These are phyloP conservation scores for Penicillium capsulatum DNA, from an alignment of 2,329 filamentous ascomycete species.

Conservation along the genomic window DNA sequence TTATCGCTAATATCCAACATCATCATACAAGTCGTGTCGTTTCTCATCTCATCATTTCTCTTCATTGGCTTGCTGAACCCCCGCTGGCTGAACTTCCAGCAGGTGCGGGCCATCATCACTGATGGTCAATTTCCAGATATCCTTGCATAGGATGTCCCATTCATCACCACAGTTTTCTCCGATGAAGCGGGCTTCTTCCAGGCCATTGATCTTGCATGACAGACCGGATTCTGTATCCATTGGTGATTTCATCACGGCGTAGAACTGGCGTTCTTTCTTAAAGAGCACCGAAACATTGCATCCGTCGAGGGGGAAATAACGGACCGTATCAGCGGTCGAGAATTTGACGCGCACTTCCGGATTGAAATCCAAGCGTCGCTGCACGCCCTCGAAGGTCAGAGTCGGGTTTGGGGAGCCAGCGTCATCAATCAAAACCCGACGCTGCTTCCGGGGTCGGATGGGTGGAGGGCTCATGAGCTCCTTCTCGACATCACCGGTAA, in stretches of 20 bases:
- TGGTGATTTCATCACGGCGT: slow-evolving; percentile 6
- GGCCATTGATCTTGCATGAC: slow-evolving; percentile 7
- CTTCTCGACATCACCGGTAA: too few species aligned
- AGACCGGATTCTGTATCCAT: slow-evolving; percentile 10
- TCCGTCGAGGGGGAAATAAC: slow-evolving; percentile 17
- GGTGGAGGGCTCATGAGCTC: too few species aligned
- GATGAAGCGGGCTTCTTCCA: slow-evolving; percentile 13
- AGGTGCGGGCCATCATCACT: background rate
- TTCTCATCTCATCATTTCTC: too few species aligned
- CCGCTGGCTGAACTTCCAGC: slow-evolving; percentile 1
- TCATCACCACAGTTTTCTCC: slow-evolving; percentile 20
- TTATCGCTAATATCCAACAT: too few species aligned
- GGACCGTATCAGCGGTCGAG: slow-evolving; percentile 7
- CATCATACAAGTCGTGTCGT: too few species aligned
- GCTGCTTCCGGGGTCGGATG: too few species aligned
- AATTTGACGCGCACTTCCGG: slow-evolving; percentile 17
- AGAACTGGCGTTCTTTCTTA: slow-evolving; percentile 20
- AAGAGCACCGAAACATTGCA: slow-evolving; percentile 18
- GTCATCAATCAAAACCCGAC: too few species aligned
- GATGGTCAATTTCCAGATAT: slow-evolving; percentile 4
- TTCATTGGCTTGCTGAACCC: too few species aligned
- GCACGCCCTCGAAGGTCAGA: background rate
- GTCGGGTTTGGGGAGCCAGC: too few species aligned
- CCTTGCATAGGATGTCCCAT: slow-evolving; percentile 19
- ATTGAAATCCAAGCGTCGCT: background rate